These are phyloP conservation scores for Ensete glaucum DNA, from an alignment of 176 grass and related monocot species.

Conservation along the genomic window DNA sequence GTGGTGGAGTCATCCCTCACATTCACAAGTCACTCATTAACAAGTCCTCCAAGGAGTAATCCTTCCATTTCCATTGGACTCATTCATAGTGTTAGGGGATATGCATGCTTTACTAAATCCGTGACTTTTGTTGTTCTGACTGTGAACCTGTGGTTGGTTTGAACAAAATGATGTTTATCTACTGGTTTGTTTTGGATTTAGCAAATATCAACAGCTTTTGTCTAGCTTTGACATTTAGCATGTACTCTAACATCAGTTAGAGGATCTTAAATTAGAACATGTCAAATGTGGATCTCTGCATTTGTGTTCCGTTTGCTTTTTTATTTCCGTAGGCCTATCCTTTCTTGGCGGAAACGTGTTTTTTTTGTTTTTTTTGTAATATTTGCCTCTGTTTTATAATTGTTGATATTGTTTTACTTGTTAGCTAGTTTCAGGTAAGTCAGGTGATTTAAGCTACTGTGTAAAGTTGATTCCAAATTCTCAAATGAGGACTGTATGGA, in stretches of 20 bases:
- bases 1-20: conserved; percentile 15
- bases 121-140: not conserved
- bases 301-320: no score
- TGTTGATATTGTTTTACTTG: no score
- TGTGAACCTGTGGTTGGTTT: not conserved
- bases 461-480: no score
- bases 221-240: not conserved
- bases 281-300: no score
- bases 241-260: not conserved
- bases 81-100: not conserved
- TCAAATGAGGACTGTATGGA: no score
- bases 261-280: no score
- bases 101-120: not conserved
- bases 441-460: no score
- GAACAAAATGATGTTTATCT: not conserved
- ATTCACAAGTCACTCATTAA: conserved; percentile 21
- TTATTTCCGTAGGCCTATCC: no score
- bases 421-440: no score
- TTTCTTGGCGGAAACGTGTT: no score
- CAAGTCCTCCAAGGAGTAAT: conserved; percentile 18
- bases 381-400: no score
- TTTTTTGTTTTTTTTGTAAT: no score
- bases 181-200: not conserved
- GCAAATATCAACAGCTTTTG: not conserved
- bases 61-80: not conserved